Evolutionary conservation across 73 alveolate species (phyloP).

Genomic region (Paramecium bursaria): DNA sequence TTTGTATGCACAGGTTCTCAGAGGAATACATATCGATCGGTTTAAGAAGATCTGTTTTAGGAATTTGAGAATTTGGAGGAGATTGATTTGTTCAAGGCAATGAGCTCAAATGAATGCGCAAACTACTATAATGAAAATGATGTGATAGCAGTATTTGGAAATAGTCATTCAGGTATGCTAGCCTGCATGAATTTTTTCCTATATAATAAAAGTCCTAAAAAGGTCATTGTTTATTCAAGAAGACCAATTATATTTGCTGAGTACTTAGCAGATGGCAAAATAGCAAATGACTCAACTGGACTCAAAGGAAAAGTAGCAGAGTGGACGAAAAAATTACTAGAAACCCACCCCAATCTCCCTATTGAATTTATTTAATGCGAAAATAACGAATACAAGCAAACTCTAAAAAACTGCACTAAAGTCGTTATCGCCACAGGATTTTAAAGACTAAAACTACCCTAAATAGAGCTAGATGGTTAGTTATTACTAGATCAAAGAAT

Average conservation of each 20-base stretch:
- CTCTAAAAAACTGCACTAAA: background rate
- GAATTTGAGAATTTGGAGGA: background rate
- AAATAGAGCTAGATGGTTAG: background rate
- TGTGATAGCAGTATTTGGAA: constrained; percentile 17
- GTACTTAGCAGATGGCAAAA: constrained; percentile 36
- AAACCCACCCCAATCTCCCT: background rate
- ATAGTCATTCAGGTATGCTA: constrained; percentile 41
- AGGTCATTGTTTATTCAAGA: background rate
- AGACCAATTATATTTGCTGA: constrained; percentile 49
- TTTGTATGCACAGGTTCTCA: constrained; percentile 38
- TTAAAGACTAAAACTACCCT: constrained; percentile 1
- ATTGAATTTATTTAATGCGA: background rate
- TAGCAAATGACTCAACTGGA: constrained; percentile 14
- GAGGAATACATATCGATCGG: background rate
- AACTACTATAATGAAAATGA: background rate
- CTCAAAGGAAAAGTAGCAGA: constrained; percentile 52
- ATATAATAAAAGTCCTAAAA: constrained; percentile 42
- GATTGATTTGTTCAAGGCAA: constrained; percentile 2
- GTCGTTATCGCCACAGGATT: constrained; percentile 50
- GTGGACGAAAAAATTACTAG: constrained; percentile 21
- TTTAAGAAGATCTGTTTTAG: background rate
- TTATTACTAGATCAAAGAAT: background rate
- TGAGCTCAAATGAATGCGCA: constrained; percentile 26
- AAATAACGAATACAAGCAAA: constrained; percentile 26
- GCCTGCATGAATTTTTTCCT: constrained; percentile 52